Conservation (phyloP, 306 rosid species). For the Malus orientalis region DNA sequence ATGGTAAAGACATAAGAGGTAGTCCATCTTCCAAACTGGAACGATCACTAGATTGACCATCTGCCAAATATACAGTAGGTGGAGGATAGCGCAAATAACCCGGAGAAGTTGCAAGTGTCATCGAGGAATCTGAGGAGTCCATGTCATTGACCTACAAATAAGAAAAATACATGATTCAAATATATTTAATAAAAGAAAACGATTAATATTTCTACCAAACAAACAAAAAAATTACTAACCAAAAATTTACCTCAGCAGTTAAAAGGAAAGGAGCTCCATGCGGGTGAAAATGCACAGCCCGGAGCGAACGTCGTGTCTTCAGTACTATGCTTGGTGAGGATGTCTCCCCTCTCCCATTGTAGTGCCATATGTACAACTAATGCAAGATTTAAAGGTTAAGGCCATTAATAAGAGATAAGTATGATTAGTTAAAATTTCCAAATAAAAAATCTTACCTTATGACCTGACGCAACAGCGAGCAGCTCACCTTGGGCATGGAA, state of each 20-base stretch:
- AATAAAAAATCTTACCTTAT: conserved; percentile 54
- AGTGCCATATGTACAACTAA: conserved; percentile 93
- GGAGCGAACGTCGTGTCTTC: conserved; percentile 82
- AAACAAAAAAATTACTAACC: conserved; percentile 2
- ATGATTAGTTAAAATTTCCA: conserved; percentile 15
- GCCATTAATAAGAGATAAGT: background rate
- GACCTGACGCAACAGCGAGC: conserved; percentile 95
- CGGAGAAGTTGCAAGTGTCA: conserved; percentile 78
- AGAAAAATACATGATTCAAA: conserved; percentile 13
- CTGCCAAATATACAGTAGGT: conserved; percentile 80
- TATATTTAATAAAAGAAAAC: conserved; percentile 4
- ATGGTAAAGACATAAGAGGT: conserved; percentile 62
- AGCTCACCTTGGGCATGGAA: conserved; percentile 94
- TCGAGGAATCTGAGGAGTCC: conserved; percentile 80
- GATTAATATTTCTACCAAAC: background rate
- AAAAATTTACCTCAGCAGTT: conserved; percentile 74
- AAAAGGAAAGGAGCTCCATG: conserved; percentile 86
- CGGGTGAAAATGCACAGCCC: conserved; percentile 97
- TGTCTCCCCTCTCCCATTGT: conserved; percentile 65
- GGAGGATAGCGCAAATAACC: conserved; percentile 95
- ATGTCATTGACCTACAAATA: conserved; percentile 81
- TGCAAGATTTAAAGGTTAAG: conserved; percentile 15
- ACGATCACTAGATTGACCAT: conserved; percentile 58
- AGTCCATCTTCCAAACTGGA: conserved; percentile 47
- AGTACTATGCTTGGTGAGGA: conserved; percentile 76